phyloP scores from a whole-genome alignment of 768 basidiomycete species.

The Pleurotus djamor region DNA sequence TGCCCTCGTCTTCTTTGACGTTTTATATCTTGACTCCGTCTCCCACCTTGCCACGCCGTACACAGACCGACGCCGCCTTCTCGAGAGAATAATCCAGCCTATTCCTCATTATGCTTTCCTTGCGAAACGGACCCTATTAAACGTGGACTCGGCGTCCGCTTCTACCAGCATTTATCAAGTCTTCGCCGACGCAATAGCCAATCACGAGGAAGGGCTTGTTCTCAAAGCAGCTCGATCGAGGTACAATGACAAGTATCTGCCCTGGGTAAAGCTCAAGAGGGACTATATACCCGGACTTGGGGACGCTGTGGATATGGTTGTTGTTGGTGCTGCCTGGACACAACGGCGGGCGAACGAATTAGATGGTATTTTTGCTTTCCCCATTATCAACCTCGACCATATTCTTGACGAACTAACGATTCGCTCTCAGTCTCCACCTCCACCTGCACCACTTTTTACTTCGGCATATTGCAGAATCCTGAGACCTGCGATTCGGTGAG shows the following conservation, averaged over 20 bases:
- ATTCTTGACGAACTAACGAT: background rate
- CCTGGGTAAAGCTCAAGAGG: constrained; percentile 88
- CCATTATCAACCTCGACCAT: background rate
- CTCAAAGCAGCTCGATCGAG: constrained; percentile 69
- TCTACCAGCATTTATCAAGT: constrained; percentile 29
- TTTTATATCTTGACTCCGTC: constrained; percentile 65
- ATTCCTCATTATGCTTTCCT: constrained; percentile 66
- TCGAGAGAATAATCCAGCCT: constrained; percentile 54
- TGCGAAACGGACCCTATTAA: constrained; percentile 51
- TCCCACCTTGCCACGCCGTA: constrained; percentile 61
- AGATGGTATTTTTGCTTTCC: constrained; percentile 38
- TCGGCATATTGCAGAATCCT: constrained; percentile 63
- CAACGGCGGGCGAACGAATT: constrained; percentile 75
- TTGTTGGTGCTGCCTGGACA: constrained; percentile 81
- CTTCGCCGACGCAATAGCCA: constrained; percentile 51
- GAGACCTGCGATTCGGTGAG: constrained; percentile 37
- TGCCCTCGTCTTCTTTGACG: constrained; percentile 85
- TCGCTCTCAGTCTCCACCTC: constrained; percentile 56
- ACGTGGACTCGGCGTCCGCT: constrained; percentile 23
- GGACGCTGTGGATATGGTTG: constrained; percentile 75
- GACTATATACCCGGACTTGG: constrained; percentile 89
- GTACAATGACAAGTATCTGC: constrained; percentile 62
- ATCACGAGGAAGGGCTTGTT: constrained; percentile 68
- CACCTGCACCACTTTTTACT: constrained; percentile 77
- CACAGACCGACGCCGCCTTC: constrained; percentile 49